Conservation (phyloP, 192 early-diverging fungal genomes). For the Gryganskiella cystojenkinii region DNA sequence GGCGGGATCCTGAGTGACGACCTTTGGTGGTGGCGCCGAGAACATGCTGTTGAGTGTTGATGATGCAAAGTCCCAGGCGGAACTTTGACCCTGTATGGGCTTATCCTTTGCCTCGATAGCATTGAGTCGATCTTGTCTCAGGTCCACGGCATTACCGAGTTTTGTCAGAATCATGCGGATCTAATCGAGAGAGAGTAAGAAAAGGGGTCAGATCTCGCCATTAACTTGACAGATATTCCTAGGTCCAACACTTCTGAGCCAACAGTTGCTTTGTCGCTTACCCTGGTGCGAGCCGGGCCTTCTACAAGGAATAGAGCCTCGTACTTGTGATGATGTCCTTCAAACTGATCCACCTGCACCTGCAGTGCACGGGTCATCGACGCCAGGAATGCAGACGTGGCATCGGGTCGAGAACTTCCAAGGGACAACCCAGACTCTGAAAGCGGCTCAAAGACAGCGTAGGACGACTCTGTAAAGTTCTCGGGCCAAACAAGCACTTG, state of each 20-base stretch:
- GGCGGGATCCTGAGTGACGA: constrained; percentile 16
- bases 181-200: constrained; percentile 9
- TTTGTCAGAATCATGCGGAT: constrained; percentile 46
- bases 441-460: constrained; percentile 28
- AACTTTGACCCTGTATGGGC: background rate
- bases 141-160: constrained; percentile 40
- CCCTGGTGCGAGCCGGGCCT: constrained; percentile 30
- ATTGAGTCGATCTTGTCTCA: constrained; percentile 21
- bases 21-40: constrained; percentile 17
- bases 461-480: constrained; percentile 31
- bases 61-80: background rate
- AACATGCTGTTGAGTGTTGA: constrained; percentile 21
- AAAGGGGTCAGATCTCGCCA: background rate
- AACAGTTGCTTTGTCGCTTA: no score
- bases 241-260: no score
- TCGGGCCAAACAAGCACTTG: constrained; percentile 45
- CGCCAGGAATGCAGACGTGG: constrained; percentile 24
- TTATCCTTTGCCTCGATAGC: constrained; percentile 33
- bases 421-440: constrained; percentile 3
- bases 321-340: constrained; percentile 32
- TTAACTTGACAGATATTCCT: background rate
- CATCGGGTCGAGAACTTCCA: constrained; percentile 18
- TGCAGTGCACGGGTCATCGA: constrained; percentile 26
- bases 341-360: constrained; percentile 31
- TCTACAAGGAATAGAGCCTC: constrained; percentile 42